Evolutionary conservation across 768 basidiomycete species (phyloP).

Genomic region (Leccinum fibrillosum): DNA sequence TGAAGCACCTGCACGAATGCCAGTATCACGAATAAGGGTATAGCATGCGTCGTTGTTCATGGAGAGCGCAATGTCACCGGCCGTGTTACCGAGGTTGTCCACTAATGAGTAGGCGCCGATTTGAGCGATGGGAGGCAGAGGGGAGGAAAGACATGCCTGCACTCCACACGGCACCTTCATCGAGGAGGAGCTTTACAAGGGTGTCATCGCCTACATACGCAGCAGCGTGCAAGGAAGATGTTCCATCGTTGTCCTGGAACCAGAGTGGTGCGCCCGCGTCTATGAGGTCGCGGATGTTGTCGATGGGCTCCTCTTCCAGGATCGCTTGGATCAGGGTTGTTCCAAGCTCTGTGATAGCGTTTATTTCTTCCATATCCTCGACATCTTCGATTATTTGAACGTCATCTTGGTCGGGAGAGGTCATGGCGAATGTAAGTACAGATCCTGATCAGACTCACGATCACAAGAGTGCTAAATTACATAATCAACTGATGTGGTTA

Average conservation of each 20-base stretch:
- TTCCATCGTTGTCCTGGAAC: conserved; percentile 86
- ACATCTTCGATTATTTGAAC: conserved; percentile 20
- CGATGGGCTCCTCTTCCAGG: conserved; percentile 43
- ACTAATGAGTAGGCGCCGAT: conserved; percentile 39
- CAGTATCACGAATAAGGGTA: conserved; percentile 81
- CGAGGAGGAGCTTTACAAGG: conserved; percentile 65
- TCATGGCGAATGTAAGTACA: not conserved
- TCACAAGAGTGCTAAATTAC: conserved; percentile 5
- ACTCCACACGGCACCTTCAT: conserved; percentile 91
- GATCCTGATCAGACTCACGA: not conserved
- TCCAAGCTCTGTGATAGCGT: conserved; percentile 52
- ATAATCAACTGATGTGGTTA: conserved; percentile 5
- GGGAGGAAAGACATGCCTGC: conserved; percentile 49
- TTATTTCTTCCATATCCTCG: conserved; percentile 36
- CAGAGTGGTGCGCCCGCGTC: conserved; percentile 77
- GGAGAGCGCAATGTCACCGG: conserved; percentile 88
- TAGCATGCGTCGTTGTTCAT: conserved; percentile 77
- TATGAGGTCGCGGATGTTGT: conserved; percentile 48
- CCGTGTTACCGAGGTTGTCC: conserved; percentile 76
- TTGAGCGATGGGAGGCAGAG: not conserved
- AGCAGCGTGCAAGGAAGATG: conserved; percentile 84
- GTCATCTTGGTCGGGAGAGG: conserved; percentile 3
- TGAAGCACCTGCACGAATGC: conserved; percentile 78
- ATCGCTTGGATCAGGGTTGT: conserved; percentile 58
- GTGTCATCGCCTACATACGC: conserved; percentile 65